These are phyloP conservation scores for Boletus patriciae DNA, from an alignment of 768 basidiomycete species.

Conservation along the genomic window DNA sequence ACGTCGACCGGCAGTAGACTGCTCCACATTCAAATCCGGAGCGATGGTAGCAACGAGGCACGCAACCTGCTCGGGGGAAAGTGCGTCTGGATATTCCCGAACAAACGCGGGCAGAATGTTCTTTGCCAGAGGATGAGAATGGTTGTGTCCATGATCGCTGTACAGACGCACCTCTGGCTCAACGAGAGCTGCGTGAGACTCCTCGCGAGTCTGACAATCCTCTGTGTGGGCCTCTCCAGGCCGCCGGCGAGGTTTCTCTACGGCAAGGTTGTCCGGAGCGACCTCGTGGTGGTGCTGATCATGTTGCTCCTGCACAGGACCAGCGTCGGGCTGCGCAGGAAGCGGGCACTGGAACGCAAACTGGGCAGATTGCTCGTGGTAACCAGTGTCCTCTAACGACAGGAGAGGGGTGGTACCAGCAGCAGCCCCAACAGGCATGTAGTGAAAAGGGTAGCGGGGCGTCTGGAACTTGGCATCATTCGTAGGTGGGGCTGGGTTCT, in stretches of 20 bases:
- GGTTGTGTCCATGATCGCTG: too few relatives aligned
- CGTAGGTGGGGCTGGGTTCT: neutral
- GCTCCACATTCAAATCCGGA: too few relatives aligned
- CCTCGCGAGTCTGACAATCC: neutral
- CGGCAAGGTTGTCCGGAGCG: neutral
- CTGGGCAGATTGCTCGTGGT: neutral
- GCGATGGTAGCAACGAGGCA: fast-evolving
- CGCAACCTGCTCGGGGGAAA: neutral
- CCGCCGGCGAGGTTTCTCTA: neutral
- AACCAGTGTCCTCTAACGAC: too few relatives aligned
- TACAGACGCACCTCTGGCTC: too few relatives aligned
- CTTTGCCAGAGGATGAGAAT: neutral
- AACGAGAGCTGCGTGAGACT: neutral
- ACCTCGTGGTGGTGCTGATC: neutral
- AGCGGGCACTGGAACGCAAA: neutral
- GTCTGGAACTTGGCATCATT: neutral
- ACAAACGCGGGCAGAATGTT: neutral
- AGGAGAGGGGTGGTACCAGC: neutral
- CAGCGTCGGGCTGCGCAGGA: too few relatives aligned
- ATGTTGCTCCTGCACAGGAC: too few relatives aligned
- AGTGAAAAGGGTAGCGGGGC: neutral
- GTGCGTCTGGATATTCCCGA: too few relatives aligned
- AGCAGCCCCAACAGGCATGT: neutral
- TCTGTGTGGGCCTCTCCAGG: neutral
- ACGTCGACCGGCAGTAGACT: neutral